Conservation (phyloP, 2,329 filamentous ascomycete genomes). For the Fusarium albosuccineum region DNA sequence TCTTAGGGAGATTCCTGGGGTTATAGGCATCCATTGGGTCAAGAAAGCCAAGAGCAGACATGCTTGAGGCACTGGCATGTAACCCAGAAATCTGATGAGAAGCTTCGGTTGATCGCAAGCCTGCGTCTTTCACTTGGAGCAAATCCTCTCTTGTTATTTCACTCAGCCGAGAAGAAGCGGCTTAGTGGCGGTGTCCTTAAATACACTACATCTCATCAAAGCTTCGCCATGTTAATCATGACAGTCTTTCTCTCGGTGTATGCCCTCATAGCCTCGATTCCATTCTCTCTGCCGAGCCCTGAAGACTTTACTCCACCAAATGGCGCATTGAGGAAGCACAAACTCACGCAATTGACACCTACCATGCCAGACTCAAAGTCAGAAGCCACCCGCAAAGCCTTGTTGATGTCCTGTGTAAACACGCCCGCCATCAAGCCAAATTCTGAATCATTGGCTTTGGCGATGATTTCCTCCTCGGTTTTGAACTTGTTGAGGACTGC, state of each 20-base stretch:
- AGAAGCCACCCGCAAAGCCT: constrained; percentile 67
- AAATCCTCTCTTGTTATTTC: too few relatives aligned
- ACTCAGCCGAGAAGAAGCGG: too few relatives aligned
- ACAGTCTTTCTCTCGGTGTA: constrained; percentile 66
- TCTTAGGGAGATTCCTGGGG: too few relatives aligned
- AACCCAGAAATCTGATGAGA: too few relatives aligned
- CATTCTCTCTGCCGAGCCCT: constrained; percentile 63
- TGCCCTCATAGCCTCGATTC: constrained; percentile 59
- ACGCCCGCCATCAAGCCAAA: constrained; percentile 62
- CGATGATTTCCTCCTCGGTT: constrained; percentile 67
- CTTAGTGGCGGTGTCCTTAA: too few relatives aligned
- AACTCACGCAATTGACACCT: constrained; percentile 69
- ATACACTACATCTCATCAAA: constrained; percentile 1
- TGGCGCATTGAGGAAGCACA: constrained; percentile 56
- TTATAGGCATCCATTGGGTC: too few relatives aligned
- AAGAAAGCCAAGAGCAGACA: too few relatives aligned
- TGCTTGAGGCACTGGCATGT: too few relatives aligned
- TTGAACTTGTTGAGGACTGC: constrained; percentile 67
- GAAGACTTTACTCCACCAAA: constrained; percentile 66
- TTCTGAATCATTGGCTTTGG: constrained; percentile 66
- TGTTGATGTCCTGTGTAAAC: constrained; percentile 74
- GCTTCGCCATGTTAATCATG: constrained; percentile 56
- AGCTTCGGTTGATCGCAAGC: too few relatives aligned
- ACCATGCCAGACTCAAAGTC: constrained; percentile 77
- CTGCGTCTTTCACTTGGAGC: too few relatives aligned